Base-by-base conservation (phyloP, 768 basidiomycete genomes). In the Macrolepiota fuliginosa region DNA sequence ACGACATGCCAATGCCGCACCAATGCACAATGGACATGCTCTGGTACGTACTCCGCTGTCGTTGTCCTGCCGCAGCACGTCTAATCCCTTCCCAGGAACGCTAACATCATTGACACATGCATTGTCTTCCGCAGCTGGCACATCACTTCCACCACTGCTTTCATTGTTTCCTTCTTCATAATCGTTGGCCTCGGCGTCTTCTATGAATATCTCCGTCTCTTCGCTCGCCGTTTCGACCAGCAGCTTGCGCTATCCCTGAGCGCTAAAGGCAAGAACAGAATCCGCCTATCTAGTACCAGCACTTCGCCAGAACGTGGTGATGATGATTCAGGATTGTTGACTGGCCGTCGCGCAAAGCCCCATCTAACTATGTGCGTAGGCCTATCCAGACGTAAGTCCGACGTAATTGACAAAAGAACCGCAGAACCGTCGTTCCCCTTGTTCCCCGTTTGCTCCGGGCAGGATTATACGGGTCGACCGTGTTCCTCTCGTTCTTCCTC, bases 401-500 rank as follows among this genome's bases (percentile, higher is more conserved):
- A 42, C 29, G 24, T 24, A 47, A 25, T 12, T 54, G n/a, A 35
- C 46, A 2, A 29, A 53, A 49, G 4, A 56, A 37, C 19, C 42
- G 12, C 63, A 89, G 88, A 19, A 77, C 76, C 9, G 76, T 76
- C 10, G 80, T 89, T 0, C 86, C 88, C 0, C 61, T 75, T 24
- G 56, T 75, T 7, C 74, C 79, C 42, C 85, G 89, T 24, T 63
- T 79, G n/a, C 66, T 87, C 47, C 81, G 92, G 25, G 89, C 92
- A 5, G 66, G 71, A 1, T 70, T 93, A 39, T 96, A 96, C 67
- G 92, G 88, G n/a, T 73, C 79, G 3, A 85, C 85, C 2, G 85
- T 94, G 22, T 88, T 89, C 72, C 72, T 94, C 62, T 91, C 91
- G 37, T 91, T 90, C 80, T 92, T 93, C 83, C 84, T 94, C 70